Base-by-base conservation (phyloP, 2,329 filamentous ascomycete genomes). In the Colletotrichum lini region DNA sequence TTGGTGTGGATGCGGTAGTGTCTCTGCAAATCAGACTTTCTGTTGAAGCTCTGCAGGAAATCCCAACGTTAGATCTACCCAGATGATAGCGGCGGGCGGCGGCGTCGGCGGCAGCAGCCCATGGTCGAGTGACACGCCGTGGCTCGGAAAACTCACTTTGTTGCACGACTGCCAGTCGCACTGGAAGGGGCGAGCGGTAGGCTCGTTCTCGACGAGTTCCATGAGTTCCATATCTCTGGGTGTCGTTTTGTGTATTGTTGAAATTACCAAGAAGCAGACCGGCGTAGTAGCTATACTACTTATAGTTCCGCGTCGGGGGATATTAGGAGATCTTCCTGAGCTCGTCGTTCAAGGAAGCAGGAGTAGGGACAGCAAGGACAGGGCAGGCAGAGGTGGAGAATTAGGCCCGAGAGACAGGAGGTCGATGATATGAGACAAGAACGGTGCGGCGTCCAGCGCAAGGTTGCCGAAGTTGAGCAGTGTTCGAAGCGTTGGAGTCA, bases 1-100 rank as follows among this genome's bases (percentile, higher is more conserved):
- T 92, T 92, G 65, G 91, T 93, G 80, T 93, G 91, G 77, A 93
- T 93, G 73, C 91, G 87, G 77, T 91, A 91, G 77, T 93, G 91
- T 77, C 91, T 86, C 77, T 92, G 90, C 72, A 93, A 82, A 76
- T 93, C 91, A 21, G 91, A 93, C 80, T 93, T 93, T 76, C 91
- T 86, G 80, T 92, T 92, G 84, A 93, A 93, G 81, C 89, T 91
- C 91, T 93, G 75, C n/a, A 44, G 64, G 74, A 76, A 67, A 40
- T 63, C 30, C 59, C 30, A 53, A 60, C 63, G 65, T 77, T 57
- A 73, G 72, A 58, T n/a, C 67, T 50, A 53, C n/a, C 50, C 44
- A 44, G 30, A 67, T 38, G 35, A 38, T 10, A 10, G 35, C 35
- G 35, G 35, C 8, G 9, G 35, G 35, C 8, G 9, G 35, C 35